Base-by-base conservation (phyloP, 2,329 filamentous ascomycete genomes). In the Didymella keratinophila region DNA sequence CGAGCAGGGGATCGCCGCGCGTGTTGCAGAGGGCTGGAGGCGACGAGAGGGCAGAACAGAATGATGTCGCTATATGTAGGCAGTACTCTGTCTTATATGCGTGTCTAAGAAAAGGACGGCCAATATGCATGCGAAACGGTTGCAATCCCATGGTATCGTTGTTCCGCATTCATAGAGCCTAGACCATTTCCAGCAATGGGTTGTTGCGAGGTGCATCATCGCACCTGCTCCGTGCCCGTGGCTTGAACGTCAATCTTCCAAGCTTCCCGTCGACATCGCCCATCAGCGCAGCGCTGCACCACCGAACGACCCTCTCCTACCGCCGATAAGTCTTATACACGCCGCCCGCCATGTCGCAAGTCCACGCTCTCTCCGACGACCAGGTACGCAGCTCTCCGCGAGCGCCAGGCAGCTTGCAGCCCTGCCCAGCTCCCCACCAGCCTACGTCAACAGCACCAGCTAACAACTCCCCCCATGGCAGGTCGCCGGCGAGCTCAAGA, bases 401-500 rank as follows among this genome's bases (percentile, higher is more conserved):
- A 23, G 43, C 45, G 39, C 28, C 44, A 48, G 45, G 23, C 52
- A 45, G n/a, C 39, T 27, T 39, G 53, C 53, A 49, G 41, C 46
- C 41, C 48, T 47, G 30, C 47, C 52, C 60, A 49, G 56, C 64
- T 63, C 61, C 64, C 63, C 55, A 58, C 57, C 68, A 63, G 63
- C 50, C 71, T 73, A 67, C 60, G 64, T 64, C 66, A 61, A 70
- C 68, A 61, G 55, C 68, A 64, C 54, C 66, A 66, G 70, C 70
- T 74, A 72, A 74, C 62, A 34, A 45, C 25, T 44, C 47, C 39
- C 57, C 64, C 69, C 53, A 63, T 66, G 63, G 51, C 78, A 98
- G 93, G 95, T 99, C 86, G 89, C 91, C 82, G 89, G 92, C 82
- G 95, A 99, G 88, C 91, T 99, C 81, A 93, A 92, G 86, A 99